Conservation (phyloP, 148 eudicot genomes). For the Mesembryanthemum crystallinum region DNA sequence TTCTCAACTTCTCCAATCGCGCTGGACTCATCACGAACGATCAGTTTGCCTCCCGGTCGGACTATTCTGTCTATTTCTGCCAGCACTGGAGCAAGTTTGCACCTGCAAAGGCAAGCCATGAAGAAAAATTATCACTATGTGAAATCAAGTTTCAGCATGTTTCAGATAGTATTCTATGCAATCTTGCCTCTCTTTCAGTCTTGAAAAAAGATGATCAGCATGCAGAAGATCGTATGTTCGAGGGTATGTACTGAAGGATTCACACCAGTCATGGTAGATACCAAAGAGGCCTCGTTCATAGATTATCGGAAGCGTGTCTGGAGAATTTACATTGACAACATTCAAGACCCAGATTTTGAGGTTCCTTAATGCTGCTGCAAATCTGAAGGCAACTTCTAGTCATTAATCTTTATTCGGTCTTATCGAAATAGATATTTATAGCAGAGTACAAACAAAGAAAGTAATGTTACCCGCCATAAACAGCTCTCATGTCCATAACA, state of each 20-base stretch:
- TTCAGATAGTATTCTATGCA: neutral
- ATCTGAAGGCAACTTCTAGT: constrained; percentile 39
- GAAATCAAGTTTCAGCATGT: neutral
- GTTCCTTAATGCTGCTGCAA: constrained; percentile 82
- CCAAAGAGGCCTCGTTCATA: constrained; percentile 88
- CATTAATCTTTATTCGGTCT: neutral
- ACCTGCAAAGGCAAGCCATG: constrained; percentile 36
- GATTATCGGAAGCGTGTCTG: constrained; percentile 84
- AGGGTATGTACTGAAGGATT: constrained; percentile 87
- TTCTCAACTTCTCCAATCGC: constrained; percentile 58
- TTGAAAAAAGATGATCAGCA: constrained; percentile 83
- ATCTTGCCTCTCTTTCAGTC: constrained; percentile 59
- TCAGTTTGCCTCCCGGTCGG: constrained; percentile 73
- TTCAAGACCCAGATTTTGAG: constrained; percentile 73
- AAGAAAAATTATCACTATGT: neutral
- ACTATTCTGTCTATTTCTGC: constrained; percentile 75
- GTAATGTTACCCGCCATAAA: constrained; percentile 69
- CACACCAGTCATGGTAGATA: constrained; percentile 93
- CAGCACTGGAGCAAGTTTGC: constrained; percentile 58
- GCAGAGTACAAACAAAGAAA: neutral
- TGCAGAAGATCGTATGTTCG: constrained; percentile 85
- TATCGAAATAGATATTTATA: neutral
- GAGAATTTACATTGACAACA: constrained; percentile 71
- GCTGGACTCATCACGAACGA: constrained; percentile 62
- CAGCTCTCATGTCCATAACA: constrained; percentile 91